Evolutionary conservation across 2,329 filamentous ascomycete genomes (phyloP).

Genomic region (Basipetospora chlamydospora): DNA sequence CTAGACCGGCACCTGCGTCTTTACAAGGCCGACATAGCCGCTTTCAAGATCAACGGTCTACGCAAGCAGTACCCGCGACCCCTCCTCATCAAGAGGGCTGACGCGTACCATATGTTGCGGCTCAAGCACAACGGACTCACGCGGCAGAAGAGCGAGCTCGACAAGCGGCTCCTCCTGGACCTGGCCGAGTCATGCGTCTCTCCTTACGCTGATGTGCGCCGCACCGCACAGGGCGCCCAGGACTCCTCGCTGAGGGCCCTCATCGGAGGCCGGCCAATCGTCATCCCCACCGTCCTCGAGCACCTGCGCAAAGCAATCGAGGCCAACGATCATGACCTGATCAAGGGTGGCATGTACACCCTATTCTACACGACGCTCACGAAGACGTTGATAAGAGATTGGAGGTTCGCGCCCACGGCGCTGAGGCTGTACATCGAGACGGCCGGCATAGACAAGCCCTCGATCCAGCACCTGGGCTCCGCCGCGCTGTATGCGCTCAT

Average conservation of each 20-base stretch:
- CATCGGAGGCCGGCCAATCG: slow-evolving; percentile 71
- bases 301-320: slow-evolving; percentile 67
- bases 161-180: slow-evolving; percentile 72
- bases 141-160: slow-evolving; percentile 76
- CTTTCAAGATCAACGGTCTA: slow-evolving; percentile 88
- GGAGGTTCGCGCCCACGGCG: slow-evolving; percentile 85
- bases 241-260: slow-evolving; percentile 89
- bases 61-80: slow-evolving; percentile 87
- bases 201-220: slow-evolving; percentile 86
- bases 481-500: slow-evolving; percentile 73
- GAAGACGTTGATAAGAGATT: slow-evolving; percentile 79
- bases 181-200: slow-evolving; percentile 83
- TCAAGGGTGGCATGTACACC: slow-evolving; percentile 90
- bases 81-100: slow-evolving; percentile 79
- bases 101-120: slow-evolving; percentile 89
- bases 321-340: slow-evolving; percentile 70
- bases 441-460: slow-evolving; percentile 80
- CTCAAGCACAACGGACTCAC: slow-evolving; percentile 85
- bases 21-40: slow-evolving; percentile 71
- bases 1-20: slow-evolving; percentile 76
- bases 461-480: slow-evolving; percentile 77
- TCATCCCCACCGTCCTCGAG: slow-evolving; percentile 76
- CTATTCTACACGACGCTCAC: slow-evolving; percentile 77
- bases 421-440: slow-evolving; percentile 84
- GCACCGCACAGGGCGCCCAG: slow-evolving; percentile 79